Evolutionary conservation across 257 asterid genomes (phyloP).

Genomic region (Solanum commersonii): DNA sequence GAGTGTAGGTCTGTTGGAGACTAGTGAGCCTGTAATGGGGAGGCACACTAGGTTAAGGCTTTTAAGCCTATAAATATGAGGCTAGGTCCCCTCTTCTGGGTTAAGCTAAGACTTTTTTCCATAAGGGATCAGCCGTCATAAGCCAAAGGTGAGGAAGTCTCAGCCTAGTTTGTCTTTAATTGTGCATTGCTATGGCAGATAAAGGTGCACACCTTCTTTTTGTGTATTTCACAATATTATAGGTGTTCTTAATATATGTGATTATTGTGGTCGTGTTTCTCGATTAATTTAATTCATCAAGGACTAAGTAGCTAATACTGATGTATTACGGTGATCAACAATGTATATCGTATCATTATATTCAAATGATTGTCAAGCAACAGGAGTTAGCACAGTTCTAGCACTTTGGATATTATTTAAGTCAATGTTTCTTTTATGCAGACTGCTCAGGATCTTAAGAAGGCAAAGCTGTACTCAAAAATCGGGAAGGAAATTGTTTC

Average conservation of each 20-base stretch:
- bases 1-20: background rate
- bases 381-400: background rate
- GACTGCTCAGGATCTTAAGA: slow-evolving; percentile 81
- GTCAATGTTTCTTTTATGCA: slow-evolving; percentile 20
- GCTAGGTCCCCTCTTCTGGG: background rate
- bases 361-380: background rate
- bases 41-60: background rate
- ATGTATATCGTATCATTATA: background rate
- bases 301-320: background rate
- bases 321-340: background rate
- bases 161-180: background rate
- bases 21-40: background rate
- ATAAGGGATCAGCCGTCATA: background rate
- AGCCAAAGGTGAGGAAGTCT: background rate
- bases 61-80: background rate
- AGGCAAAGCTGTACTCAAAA: slow-evolving; percentile 62
- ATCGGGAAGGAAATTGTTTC: slow-evolving; percentile 92
- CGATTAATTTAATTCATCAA: background rate
- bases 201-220: background rate
- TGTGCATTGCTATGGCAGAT: background rate
- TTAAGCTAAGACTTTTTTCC: background rate
- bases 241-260: background rate
- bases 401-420: background rate
- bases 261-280: background rate
- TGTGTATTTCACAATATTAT: background rate